phyloP scores from a whole-genome alignment of 805 yeast species.

The Candida peoriensis region DNA sequence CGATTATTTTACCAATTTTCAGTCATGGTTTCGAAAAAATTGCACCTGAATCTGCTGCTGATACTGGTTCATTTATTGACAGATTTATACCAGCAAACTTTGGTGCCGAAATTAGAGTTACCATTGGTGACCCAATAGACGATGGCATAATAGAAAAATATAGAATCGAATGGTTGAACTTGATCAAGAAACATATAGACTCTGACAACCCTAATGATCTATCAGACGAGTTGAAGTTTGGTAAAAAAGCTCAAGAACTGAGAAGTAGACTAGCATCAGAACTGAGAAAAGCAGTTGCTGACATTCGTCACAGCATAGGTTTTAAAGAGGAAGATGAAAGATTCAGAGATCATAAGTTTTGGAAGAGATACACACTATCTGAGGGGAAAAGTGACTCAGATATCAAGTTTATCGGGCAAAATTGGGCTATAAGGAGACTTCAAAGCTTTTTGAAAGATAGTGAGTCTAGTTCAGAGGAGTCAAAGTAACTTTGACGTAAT shows the following conservation, averaged over 20 bases:
- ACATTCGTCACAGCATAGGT: slow-evolving; percentile 36
- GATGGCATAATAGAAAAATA: slow-evolving; percentile 54
- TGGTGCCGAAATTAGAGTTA: slow-evolving; percentile 63
- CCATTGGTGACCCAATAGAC: slow-evolving; percentile 67
- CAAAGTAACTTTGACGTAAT: no score
- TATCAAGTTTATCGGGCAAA: slow-evolving; percentile 67
- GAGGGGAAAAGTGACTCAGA: slow-evolving; percentile 69
- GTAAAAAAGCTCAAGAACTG: slow-evolving; percentile 58
- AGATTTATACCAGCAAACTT: slow-evolving; percentile 57
- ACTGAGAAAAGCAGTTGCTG: slow-evolving; percentile 56
- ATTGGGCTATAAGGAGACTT: slow-evolving; percentile 75
- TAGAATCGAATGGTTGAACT: slow-evolving; percentile 63
- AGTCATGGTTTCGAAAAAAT: slow-evolving; percentile 82
- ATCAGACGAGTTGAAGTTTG: slow-evolving; percentile 55
- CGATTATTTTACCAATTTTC: slow-evolving; percentile 83
- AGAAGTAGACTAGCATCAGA: slow-evolving; percentile 68
- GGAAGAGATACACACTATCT: slow-evolving; percentile 61
- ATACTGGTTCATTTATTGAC: slow-evolving; percentile 38
- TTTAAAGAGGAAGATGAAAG: slow-evolving; percentile 63
- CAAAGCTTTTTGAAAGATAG: slow-evolving; percentile 40
- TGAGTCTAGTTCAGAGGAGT: slow-evolving; percentile 5
- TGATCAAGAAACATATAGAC: slow-evolving; percentile 52
- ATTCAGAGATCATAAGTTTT: slow-evolving; percentile 63
- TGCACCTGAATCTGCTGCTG: slow-evolving; percentile 66
- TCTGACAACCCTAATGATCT: slow-evolving; percentile 50